Percentiles rank a stretch among this genome's conserved stretches.
phyloP scores from a whole-genome alignment of 768 basidiomycete species.

The Phanerochaete carnosa region DNA sequence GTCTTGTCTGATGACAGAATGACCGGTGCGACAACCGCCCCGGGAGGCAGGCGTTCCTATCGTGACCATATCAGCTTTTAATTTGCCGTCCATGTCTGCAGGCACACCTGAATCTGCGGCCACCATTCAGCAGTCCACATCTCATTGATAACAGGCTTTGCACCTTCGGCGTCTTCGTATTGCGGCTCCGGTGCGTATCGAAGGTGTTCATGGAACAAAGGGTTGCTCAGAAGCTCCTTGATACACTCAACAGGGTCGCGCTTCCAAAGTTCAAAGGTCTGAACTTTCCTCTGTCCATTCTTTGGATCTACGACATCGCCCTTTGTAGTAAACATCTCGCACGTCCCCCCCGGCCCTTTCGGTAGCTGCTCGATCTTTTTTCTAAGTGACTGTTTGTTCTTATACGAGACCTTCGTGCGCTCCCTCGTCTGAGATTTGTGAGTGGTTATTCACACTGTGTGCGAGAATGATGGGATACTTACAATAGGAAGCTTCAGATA shows the following conservation, averaged over 20 bases:
- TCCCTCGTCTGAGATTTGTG: no score
- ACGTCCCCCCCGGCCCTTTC: no score
- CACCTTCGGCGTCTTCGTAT: slow-evolving; percentile 25
- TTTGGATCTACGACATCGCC: no score
- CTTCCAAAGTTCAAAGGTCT: slow-evolving; percentile 29
- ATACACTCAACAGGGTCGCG: slow-evolving; percentile 35
- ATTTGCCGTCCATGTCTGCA: neutral
- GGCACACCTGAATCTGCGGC: slow-evolving; percentile 43
- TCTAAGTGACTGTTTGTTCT: no score
- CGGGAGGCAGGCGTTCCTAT: slow-evolving; percentile 16
- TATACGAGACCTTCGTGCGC: no score
- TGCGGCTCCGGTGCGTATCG: slow-evolving; percentile 32
- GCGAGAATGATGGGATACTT: neutral
- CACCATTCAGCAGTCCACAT: slow-evolving; percentile 49
- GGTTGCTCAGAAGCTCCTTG: slow-evolving; percentile 29
- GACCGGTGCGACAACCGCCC: slow-evolving; percentile 25
- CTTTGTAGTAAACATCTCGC: no score
- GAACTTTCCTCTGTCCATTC: no score
- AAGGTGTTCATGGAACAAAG: slow-evolving; percentile 33
- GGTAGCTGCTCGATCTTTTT: no score
- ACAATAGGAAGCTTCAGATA: neutral
- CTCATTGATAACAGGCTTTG: slow-evolving; percentile 29
- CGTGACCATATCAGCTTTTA: slow-evolving; percentile 7
- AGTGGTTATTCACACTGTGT: no score
- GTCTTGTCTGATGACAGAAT: slow-evolving; percentile 31